Percentiles rank a stretch among this genome's conserved stretches.
phyloP scores from a whole-genome alignment of 2,329 filamentous ascomycete species.

The Arthrobotrys sphaeroides region DNA sequence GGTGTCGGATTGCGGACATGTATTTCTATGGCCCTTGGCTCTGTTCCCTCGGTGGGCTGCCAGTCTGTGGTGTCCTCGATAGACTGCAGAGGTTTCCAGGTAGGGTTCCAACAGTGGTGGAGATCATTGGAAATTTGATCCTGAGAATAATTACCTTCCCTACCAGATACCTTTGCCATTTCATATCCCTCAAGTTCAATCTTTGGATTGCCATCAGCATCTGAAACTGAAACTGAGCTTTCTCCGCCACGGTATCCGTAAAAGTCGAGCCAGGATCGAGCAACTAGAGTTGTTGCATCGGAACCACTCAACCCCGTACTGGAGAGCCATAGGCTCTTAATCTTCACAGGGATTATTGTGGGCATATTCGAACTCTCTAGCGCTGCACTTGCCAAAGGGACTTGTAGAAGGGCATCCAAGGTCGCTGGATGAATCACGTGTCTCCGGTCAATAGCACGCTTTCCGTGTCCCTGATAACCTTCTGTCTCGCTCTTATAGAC shows the following conservation, averaged over 20 bases:
- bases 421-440: constrained; percentile 65
- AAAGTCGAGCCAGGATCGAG: neutral
- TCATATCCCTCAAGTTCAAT: constrained; percentile 12
- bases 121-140: no score
- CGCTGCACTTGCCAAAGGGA: constrained; percentile 60
- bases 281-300: neutral
- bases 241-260: constrained; percentile 21
- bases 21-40: neutral
- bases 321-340: constrained; percentile 23
- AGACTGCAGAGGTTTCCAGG: neutral
- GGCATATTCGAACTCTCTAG: neutral
- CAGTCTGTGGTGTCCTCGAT: neutral
- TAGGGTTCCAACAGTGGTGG: constrained; percentile 7
- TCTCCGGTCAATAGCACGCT: constrained; percentile 51
- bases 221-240: neutral
- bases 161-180: constrained; percentile 8
- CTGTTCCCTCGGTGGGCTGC: no score
- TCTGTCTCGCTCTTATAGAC: neutral
- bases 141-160: no score
- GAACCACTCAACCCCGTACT: constrained; percentile 4
- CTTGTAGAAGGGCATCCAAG: constrained; percentile 63
- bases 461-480: neutral
- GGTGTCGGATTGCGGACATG: neutral
- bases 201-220: neutral
- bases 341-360: constrained; percentile 1